These are phyloP conservation scores for Polychytrium aggregatum DNA, from an alignment of 192 early-diverging fungal genomes.

Conservation along the genomic window DNA sequence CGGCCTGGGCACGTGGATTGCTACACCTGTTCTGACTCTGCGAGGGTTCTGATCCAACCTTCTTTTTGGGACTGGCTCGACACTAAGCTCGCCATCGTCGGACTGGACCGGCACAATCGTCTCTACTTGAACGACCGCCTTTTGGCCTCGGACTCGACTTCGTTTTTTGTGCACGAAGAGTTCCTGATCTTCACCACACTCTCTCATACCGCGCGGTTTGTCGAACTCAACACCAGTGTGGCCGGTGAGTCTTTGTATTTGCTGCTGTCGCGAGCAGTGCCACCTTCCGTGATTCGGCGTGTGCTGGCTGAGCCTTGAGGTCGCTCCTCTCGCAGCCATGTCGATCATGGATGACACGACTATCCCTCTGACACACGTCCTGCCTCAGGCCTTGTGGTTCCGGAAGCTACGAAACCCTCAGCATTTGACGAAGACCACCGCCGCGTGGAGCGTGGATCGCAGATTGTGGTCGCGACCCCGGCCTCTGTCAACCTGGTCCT, in stretches of 20 bases:
- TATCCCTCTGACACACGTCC: too few relatives aligned
- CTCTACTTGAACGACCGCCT: conserved; percentile 66
- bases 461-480: conserved; percentile 69
- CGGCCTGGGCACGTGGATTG: too few relatives aligned
- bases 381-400: too few relatives aligned
- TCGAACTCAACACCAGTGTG: conserved; percentile 30
- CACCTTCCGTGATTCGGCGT: too few relatives aligned
- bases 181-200: conserved; percentile 80
- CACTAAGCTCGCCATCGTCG: conserved; percentile 42
- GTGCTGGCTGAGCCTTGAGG: too few relatives aligned
- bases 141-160: conserved; percentile 69
- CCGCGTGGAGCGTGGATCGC: conserved; percentile 83
- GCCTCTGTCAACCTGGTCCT: conserved; percentile 54
- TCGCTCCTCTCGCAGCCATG: too few relatives aligned
- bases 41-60: too few relatives aligned
- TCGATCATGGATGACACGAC: too few relatives aligned
- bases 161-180: conserved; percentile 71
- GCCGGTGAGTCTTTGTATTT: too few relatives aligned
- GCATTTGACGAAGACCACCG: conserved; percentile 55
- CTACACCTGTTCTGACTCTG: too few relatives aligned
- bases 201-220: conserved; percentile 65
- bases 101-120: conserved; percentile 65
- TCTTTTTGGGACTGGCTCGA: too few relatives aligned
- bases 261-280: too few relatives aligned
- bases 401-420: conserved; percentile 15